A percentile compares a stretch with the other conserved stretches of the same genome.
These are phyloP conservation scores for Neoarthrinium moseri DNA, from an alignment of 2,329 filamentous ascomycete species.

Conservation along the genomic window DNA sequence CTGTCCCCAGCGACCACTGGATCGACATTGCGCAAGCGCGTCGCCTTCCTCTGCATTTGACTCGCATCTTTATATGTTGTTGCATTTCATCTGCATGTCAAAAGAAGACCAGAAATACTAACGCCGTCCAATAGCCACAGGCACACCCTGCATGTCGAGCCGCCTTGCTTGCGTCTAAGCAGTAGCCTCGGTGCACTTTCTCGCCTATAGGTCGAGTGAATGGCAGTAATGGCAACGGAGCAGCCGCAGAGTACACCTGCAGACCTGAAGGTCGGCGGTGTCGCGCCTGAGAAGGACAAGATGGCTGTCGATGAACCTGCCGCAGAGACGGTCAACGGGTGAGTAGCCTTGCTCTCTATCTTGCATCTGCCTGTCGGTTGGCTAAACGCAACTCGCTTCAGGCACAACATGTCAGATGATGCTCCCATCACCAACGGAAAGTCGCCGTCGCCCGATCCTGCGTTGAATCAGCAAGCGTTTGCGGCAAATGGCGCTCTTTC, in stretches of 20 bases:
- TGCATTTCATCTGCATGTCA: too few species aligned
- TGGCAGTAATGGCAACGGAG: constrained; percentile 32
- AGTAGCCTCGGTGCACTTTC: background rate
- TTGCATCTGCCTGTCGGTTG: too few species aligned
- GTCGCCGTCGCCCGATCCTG: constrained; percentile 8
- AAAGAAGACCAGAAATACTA: too few species aligned
- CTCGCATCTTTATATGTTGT: too few species aligned
- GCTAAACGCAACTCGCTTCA: too few species aligned
- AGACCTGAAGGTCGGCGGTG: constrained; percentile 18
- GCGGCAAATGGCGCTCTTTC: constrained; percentile 18
- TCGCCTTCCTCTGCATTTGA: too few species aligned
- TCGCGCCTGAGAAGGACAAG: constrained; percentile 30
- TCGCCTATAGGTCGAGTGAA: constrained; percentile 13
- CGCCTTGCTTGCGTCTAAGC: background rate
- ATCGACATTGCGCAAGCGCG: too few species aligned
- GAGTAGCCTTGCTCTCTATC: constrained; percentile 34
- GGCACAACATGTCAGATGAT: constrained; percentile 9
- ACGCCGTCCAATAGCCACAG: too few species aligned
- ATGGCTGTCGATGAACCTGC: constrained; percentile 49
- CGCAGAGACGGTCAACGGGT: constrained; percentile 51
- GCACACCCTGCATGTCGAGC: constrained; percentile 7
- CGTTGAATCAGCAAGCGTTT: constrained; percentile 21
- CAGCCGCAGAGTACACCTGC: constrained; percentile 23
- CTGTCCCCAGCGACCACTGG: too few species aligned
- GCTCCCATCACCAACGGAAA: constrained; percentile 22